Evolutionary conservation across 345 rosid species (phyloP).

Genomic region (Citrus medica): DNA sequence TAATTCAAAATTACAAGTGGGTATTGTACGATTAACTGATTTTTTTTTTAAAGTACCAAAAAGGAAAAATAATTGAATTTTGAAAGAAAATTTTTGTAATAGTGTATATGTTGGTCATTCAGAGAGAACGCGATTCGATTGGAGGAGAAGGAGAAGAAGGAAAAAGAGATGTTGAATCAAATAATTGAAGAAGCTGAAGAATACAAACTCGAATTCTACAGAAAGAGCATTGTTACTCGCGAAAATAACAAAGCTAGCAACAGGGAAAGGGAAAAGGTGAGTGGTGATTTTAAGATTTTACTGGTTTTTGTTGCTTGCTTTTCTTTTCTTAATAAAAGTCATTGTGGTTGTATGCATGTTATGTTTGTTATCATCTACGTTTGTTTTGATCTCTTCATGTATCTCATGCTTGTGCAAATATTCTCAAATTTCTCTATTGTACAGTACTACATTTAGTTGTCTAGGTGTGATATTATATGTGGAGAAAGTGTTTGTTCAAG

Average conservation of each 20-base stretch:
- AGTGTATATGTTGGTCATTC: slow-evolving; percentile 6
- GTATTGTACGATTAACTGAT: background rate
- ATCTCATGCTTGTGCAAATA: background rate
- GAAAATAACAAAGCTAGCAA: slow-evolving; percentile 57
- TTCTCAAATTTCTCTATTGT: background rate
- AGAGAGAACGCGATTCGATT: slow-evolving; percentile 61
- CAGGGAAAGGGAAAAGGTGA: slow-evolving; percentile 81
- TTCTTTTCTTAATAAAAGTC: background rate
- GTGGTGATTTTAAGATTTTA: background rate
- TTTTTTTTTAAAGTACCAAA: background rate
- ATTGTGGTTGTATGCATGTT: background rate
- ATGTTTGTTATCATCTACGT: background rate
- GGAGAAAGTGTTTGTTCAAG: background rate
- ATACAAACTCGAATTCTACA: slow-evolving; percentile 57
- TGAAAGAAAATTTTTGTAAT: background rate
- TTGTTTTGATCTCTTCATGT: background rate
- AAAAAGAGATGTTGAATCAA: slow-evolving; percentile 53
- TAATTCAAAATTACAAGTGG: too few species aligned
- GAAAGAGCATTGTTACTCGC: slow-evolving; percentile 50
- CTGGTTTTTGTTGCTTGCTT: background rate
- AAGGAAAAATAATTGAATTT: background rate
- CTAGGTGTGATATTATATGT: background rate
- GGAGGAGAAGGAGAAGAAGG: slow-evolving; percentile 84
- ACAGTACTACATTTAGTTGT: background rate
- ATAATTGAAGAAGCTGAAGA: slow-evolving; percentile 64